Conservation (phyloP, 2,329 filamentous ascomycete species). For the Exophiala aquamarina region DNA sequence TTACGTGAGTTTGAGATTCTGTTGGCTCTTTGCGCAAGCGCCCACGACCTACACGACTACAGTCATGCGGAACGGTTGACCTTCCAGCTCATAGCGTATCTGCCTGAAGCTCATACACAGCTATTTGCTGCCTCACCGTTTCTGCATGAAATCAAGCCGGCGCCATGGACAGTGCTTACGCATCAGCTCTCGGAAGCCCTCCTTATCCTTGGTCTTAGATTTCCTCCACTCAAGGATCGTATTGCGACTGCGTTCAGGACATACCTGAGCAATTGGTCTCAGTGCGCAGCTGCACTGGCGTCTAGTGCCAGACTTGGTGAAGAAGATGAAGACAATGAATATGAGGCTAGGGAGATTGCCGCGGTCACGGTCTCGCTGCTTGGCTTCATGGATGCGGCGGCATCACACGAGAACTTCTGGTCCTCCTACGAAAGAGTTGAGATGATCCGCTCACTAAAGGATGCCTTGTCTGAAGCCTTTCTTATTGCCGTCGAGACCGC, state of each 20-base stretch:
- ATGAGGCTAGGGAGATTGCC: slow-evolving; percentile 64
- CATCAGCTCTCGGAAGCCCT: slow-evolving; percentile 77
- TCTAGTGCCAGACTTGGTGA: slow-evolving; percentile 57
- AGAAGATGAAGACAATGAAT: slow-evolving; percentile 51
- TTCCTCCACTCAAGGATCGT: slow-evolving; percentile 65
- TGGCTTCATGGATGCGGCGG: slow-evolving; percentile 82
- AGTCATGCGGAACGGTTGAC: slow-evolving; percentile 76
- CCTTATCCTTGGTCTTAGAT: slow-evolving; percentile 74
- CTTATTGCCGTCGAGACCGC: slow-evolving; percentile 84
- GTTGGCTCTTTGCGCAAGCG: slow-evolving; percentile 86
- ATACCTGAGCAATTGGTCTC: slow-evolving; percentile 71
- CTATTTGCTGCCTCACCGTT: slow-evolving; percentile 76
- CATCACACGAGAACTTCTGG: slow-evolving; percentile 80
- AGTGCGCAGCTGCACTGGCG: slow-evolving; percentile 58
- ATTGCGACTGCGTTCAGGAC: slow-evolving; percentile 67
- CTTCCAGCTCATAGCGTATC: slow-evolving; percentile 77
- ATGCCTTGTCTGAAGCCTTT: slow-evolving; percentile 79
- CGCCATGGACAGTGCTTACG: slow-evolving; percentile 82
- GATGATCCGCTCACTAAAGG: slow-evolving; percentile 69
- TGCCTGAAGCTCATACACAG: slow-evolving; percentile 81
- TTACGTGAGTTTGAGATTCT: slow-evolving; percentile 90
- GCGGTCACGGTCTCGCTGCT: slow-evolving; percentile 82
- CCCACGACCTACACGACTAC: slow-evolving; percentile 67
- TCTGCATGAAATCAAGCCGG: slow-evolving; percentile 79
- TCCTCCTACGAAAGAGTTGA: slow-evolving; percentile 68